Percentiles rank a stretch among this genome's conserved stretches.
Evolutionary conservation across 176 grass and related monocot genomes (phyloP).

Genomic region (Cocos nucifera): DNA sequence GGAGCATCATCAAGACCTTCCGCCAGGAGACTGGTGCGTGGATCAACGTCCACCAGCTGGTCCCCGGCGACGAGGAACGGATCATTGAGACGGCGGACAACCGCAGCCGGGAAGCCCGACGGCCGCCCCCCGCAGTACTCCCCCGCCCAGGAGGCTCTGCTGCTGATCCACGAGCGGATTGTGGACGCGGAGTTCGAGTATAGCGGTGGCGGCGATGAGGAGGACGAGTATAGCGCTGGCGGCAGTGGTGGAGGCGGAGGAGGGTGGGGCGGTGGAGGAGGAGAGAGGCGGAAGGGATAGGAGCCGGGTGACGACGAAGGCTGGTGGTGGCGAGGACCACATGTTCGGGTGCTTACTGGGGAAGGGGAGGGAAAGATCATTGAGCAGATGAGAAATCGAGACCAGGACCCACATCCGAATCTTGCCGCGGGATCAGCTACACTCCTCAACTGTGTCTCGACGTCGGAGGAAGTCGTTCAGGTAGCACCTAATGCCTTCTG

Average conservation of each 20-base stretch:
- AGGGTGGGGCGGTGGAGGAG: conserved; percentile 33
- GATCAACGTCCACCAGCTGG: conserved; percentile 55
- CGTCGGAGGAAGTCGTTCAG: conserved; percentile 90
- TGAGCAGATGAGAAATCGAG: conserved; percentile 93
- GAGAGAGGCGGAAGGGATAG: conserved; percentile 34
- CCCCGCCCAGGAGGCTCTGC: conserved; percentile 77
- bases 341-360: conserved; percentile 92
- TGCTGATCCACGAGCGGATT: conserved; percentile 72
- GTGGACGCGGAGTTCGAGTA: conserved; percentile 66
- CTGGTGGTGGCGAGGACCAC: conserved; percentile 67
- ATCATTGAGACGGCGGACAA: conserved; percentile 76
- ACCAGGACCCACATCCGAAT: conserved; percentile 98
- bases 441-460: conserved; percentile 65
- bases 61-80: conserved; percentile 49
- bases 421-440: conserved; percentile 72
- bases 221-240: conserved; percentile 16
- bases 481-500: conserved; percentile 16
- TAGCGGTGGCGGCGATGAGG: conserved; percentile 11
- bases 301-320: conserved; percentile 56
- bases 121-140: conserved; percentile 75
- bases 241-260: conserved; percentile 29
- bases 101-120: conserved; percentile 42
- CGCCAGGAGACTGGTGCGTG: conserved; percentile 65
- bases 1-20: conserved; percentile 30
- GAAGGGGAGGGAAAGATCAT: conserved; percentile 91